Evolutionary conservation across 345 rosid species (phyloP), one percentile per base, ranked within the genome.

Genomic region (Microcos paniculata): DNA sequence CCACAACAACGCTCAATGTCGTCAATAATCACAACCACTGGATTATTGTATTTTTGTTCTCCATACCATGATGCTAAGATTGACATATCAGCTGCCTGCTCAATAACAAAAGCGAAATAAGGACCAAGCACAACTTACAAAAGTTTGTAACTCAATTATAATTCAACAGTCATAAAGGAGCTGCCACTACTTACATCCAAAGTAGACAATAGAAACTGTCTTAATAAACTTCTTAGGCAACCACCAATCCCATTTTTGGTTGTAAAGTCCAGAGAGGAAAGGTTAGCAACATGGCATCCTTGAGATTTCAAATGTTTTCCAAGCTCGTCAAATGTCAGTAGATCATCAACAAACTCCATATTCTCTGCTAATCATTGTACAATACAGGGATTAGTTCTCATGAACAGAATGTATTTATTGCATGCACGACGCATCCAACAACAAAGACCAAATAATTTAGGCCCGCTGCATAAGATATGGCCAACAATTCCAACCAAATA

Each of bases 291-390:
- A 77, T 88, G 91, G 64, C 89, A 90, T 73, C 98, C 94, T 72
- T 85, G 85, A 80, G 92, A 86, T 81, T 86, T 91, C 82, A 96
- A 85, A 77, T 87, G 89, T 42, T 77, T 72, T 7, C 85, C 91
- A 67, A 96, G 92, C 79, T 92, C 93, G 80, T 93, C 82, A 59
- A 90, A 96, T 40, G 99, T 91, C 80, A 87, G 31, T 35, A 89
- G 83, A 88, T 96, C 98, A 76, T 96, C 99, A 77, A 93, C 94
- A 81, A 96, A 90, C 86, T 93, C 99, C 90, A 96, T 76, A 80
- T 96, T 93, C 84, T 87, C 99, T 96, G 91, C 57, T 77, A 80
- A 79, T 66, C 76, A 62, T 52, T 19, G 35, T 35, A 30, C 21
- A 35, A 63, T 28, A 57, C 21, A 18, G 28, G 30, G 7, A 10